Evolutionary conservation across 352 stramenopile species (phyloP), one percentile per base, ranked within the genome.

Genomic region (Pythium periplocum): DNA sequence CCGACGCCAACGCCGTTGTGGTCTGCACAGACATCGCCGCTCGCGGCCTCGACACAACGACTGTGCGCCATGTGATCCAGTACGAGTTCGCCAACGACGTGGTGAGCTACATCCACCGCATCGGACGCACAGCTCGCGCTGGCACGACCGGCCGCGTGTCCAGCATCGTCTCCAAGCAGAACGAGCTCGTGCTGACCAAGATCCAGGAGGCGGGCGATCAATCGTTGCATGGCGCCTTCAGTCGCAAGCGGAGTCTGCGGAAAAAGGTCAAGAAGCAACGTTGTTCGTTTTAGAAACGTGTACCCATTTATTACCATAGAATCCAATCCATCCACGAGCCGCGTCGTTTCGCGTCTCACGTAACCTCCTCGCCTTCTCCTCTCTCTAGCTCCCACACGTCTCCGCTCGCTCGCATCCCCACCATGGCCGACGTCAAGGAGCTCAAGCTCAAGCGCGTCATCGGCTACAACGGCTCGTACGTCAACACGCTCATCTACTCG

Each of bases 31-130:
- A 93, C 54, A 90, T 93, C 34, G 83, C 80, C 1, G 80, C 83
- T 11, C 67, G 79, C 30, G 83, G 83, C 0, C 66, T 93, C 2
- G 83, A 93, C 47, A 90, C 80, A 4, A 86, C 69, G 11, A 73
- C 76, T 46, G 81, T 92, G 48, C 46, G 61, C 3, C 79, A 93
- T 50, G 83, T 93, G 39, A 64, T 93, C 0, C 83, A 93, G 62
- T 88, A 84, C 53, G 83, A 93, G 55, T 93, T 90, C 51, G 83
- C 83, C 7, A 78, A 63, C 51, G 78, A 93, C 53, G 74, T 89
- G n/a, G 78, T 93, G 53, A 88, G 75, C 53, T 85, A 89, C 45
- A 66, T 93, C 43, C 83, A 93, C 53, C 79, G 83, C 57, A 87
- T 89, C 45, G 83, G 83, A 2, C 79, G 79, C 42, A 93, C 83